Conservation (phyloP, 1,284 basidiomycete species). For the Athelia sp. region DNA sequence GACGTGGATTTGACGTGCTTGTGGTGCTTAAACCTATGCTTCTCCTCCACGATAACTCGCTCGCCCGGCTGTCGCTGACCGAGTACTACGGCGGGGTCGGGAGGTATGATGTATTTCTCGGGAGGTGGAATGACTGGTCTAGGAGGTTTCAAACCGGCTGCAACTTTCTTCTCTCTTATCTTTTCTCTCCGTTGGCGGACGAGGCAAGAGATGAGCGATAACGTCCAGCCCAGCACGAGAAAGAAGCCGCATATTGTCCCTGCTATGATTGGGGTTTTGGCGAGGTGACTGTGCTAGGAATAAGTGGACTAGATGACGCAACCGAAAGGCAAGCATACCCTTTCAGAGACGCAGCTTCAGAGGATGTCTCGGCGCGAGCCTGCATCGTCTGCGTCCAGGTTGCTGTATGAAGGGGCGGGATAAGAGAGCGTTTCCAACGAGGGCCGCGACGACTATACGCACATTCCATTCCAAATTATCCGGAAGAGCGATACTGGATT, state of each 20-base stretch:
- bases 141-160: slow-evolving; percentile 20
- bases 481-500: too few relatives aligned
- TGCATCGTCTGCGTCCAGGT: too few relatives aligned
- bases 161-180: slow-evolving; percentile 17
- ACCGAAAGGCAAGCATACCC: too few relatives aligned
- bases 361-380: too few relatives aligned
- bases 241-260: background rate
- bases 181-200: slow-evolving; percentile 27
- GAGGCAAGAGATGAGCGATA: slow-evolving; percentile 30
- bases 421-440: too few relatives aligned
- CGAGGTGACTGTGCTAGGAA: background rate
- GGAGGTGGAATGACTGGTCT: slow-evolving; percentile 11
- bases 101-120: slow-evolving; percentile 53
- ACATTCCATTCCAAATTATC: too few relatives aligned
- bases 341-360: too few relatives aligned
- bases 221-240: slow-evolving; percentile 5
- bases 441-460: too few relatives aligned
- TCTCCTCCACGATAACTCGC: slow-evolving; percentile 26
- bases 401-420: too few relatives aligned
- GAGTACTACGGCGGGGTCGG: slow-evolving; percentile 58
- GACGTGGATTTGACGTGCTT: slow-evolving; percentile 33
- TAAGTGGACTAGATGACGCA: too few relatives aligned
- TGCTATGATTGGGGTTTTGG: slow-evolving; percentile 1
- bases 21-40: slow-evolving; percentile 6
- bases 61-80: slow-evolving; percentile 43